Conservation (phyloP, 805 yeast genomes). For the Candida berthetii region DNA sequence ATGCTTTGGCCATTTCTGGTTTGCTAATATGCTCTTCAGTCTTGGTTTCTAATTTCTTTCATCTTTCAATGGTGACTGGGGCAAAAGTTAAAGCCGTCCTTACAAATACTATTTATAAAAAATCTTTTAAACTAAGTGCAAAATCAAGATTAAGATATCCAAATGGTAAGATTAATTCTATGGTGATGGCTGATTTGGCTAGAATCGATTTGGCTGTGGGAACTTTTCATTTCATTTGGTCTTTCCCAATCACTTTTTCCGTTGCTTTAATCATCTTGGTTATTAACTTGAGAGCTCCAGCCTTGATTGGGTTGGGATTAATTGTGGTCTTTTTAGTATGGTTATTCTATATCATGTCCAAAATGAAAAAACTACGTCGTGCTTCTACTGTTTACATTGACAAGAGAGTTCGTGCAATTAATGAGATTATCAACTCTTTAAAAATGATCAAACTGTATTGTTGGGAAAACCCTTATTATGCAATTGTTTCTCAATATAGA, state of each 20-base stretch:
- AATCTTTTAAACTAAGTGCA: constrained; percentile 57
- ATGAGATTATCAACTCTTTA: constrained; percentile 74
- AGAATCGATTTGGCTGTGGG: constrained; percentile 75
- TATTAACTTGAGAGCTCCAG: constrained; percentile 64
- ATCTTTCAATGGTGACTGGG: constrained; percentile 56
- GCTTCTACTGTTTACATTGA: constrained; percentile 66
- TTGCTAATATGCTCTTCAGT: constrained; percentile 46
- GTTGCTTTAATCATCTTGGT: constrained; percentile 61
- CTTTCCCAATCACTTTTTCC: constrained; percentile 58
- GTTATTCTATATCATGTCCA: constrained; percentile 41
- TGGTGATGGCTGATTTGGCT: constrained; percentile 77
- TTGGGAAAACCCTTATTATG: constrained; percentile 80
- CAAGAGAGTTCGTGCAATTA: constrained; percentile 64
- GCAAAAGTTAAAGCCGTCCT: constrained; percentile 65
- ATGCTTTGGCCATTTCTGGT: constrained; percentile 62
- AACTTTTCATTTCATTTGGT: constrained; percentile 56
- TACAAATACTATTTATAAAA: constrained; percentile 63
- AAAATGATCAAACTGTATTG: constrained; percentile 84
- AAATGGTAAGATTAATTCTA: constrained; percentile 64
- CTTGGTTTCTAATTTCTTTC: constrained; percentile 57
- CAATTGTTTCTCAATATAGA: constrained; percentile 50
- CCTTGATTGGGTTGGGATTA: constrained; percentile 66
- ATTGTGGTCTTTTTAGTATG: constrained; percentile 30
- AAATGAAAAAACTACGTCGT: constrained; percentile 48
- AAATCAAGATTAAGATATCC: constrained; percentile 55